Evolutionary conservation across 2,329 filamentous ascomycete genomes (phyloP).

Genomic region (Fusarium humuli): DNA sequence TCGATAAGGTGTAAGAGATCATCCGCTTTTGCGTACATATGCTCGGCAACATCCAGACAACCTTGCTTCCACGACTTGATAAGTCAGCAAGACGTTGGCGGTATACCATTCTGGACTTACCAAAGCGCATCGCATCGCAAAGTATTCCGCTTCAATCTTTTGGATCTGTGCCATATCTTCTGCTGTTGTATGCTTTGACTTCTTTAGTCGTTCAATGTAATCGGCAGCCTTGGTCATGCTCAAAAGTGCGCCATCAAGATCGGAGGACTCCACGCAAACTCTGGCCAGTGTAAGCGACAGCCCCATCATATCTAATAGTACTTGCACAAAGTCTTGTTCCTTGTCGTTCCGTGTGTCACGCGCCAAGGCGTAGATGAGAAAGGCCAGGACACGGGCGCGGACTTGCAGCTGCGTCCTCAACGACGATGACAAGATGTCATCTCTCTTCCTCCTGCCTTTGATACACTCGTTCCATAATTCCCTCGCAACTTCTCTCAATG

Average conservation of each 20-base stretch:
- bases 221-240: conserved; percentile 73
- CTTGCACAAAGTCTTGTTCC: conserved; percentile 46
- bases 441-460: conserved; percentile 55
- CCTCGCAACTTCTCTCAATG: conserved; percentile 68
- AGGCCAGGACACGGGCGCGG: conserved; percentile 67
- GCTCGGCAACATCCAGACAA: conserved; percentile 79
- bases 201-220: conserved; percentile 55
- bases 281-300: conserved; percentile 75
- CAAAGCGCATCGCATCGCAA: conserved; percentile 72
- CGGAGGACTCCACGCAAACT: conserved; percentile 59
- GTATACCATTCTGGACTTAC: conserved; percentile 58
- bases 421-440: conserved; percentile 33
- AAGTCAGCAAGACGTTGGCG: conserved; percentile 28
- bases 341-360: conserved; percentile 52
- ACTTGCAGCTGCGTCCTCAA: conserved; percentile 50
- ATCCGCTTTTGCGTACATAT: conserved; percentile 75
- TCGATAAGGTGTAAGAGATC: conserved; percentile 57
- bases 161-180: conserved; percentile 17
- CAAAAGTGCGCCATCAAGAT: conserved; percentile 68
- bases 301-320: conserved; percentile 70
- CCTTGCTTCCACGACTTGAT: conserved; percentile 78
- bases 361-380: conserved; percentile 72
- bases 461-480: conserved; percentile 76
- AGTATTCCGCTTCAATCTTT: conserved; percentile 69
- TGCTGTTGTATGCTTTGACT: not conserved